A percentile compares a stretch with the other conserved stretches of the same genome.
Conservation (phyloP, 768 basidiomycete species). For the Boletus sp. region DNA sequence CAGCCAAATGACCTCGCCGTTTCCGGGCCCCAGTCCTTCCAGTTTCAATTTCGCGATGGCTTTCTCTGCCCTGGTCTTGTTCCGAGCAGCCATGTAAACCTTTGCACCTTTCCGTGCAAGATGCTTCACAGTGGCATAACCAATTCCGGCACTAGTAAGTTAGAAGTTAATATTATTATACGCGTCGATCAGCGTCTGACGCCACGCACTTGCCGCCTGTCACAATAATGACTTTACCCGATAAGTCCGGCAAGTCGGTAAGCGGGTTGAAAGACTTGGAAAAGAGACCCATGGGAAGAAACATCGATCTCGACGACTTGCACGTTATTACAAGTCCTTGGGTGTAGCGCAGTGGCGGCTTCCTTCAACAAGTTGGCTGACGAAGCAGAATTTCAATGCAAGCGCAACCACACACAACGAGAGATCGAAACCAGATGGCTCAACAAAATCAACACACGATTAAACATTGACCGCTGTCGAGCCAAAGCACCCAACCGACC, state of each 20-base stretch:
- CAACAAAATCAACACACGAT: too few species aligned
- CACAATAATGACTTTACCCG: slow-evolving; percentile 47
- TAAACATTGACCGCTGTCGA: too few species aligned
- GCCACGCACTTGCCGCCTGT: slow-evolving; percentile 53
- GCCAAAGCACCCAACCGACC: too few species aligned
- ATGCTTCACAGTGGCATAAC: slow-evolving; percentile 49
- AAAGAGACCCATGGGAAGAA: slow-evolving; percentile 19
- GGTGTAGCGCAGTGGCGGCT: too few species aligned
- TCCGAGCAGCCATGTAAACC: slow-evolving; percentile 57
- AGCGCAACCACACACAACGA: too few species aligned
- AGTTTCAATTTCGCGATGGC: slow-evolving; percentile 47
- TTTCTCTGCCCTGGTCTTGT: slow-evolving; percentile 42
- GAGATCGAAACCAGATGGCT: too few species aligned
- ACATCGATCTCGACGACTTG: too few species aligned
- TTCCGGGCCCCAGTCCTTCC: slow-evolving; percentile 43
- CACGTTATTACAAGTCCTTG: too few species aligned
- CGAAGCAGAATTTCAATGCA: too few species aligned
- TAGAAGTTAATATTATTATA: background rate
- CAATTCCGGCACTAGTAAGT: slow-evolving; percentile 43
- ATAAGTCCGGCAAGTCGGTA: slow-evolving; percentile 36
- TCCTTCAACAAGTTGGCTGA: too few species aligned
- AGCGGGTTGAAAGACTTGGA: slow-evolving; percentile 34
- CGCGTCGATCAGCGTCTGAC: too few species aligned
- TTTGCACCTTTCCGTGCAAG: slow-evolving; percentile 55
- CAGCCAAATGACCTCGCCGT: slow-evolving; percentile 49